Evolutionary conservation across 2,329 filamentous ascomycete species (phyloP), one percentile per base, ranked within the genome.

Genomic region (Rhynchosporium graminicola): DNA sequence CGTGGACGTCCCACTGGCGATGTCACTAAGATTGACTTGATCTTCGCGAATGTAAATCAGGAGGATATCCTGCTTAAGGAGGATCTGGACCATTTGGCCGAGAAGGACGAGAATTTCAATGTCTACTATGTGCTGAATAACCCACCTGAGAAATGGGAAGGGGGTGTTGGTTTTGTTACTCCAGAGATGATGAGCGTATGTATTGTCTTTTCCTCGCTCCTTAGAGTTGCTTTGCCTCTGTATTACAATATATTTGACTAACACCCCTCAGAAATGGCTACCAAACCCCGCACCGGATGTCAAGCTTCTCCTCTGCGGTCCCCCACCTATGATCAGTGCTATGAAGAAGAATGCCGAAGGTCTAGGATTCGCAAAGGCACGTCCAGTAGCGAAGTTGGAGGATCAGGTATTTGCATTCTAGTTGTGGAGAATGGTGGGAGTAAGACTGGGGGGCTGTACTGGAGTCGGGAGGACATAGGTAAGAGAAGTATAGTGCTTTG

Each of bases 351-450:
- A 92, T 6, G 89, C 93, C 57, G 92, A 96, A 79, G 83, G 86
- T 67, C 83, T 98, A 26, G 95, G 95, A 63, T 99, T 89, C 82
- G 85, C 91, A 74, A 98, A 98, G 84, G 91, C 95, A 47, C 87
- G 88, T 65, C 92, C 94, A 50, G 93, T 98, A 72, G 97, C 93
- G 87, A 98, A 98, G 86, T 87, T 98, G 59, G 90, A 94, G 76
- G 95, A 99, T 77, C 95, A 98, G 79, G 91, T 99, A 70, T 99
- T 99, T 81, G 92, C 91, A 74, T 99, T 99, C 80, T 92, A 90
- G 47, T 38, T 56, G 42, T 36, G 40, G 2, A 43, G 7, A 36
- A 13, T 9, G 28, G 6, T 5, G 26, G 42, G 26, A 51, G 2
- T 9, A n/a, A 2, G 45, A 2, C 31, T 33, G 2, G 8, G 28